phyloP scores from a whole-genome alignment of 1,284 basidiomycete genomes.

The Moesziomyces sp. region DNA sequence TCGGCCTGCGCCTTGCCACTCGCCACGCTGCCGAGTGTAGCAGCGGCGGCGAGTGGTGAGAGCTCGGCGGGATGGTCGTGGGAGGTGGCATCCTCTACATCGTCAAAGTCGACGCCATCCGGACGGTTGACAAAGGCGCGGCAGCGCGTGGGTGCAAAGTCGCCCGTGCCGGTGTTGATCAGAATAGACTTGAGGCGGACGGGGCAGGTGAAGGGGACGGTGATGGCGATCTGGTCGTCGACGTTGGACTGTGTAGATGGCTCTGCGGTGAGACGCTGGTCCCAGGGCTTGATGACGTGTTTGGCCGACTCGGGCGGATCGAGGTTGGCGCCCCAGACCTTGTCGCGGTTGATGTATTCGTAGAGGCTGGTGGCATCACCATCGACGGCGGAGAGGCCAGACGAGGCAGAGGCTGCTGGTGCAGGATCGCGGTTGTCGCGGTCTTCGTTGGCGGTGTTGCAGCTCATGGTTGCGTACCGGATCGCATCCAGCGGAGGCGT shows the following conservation, averaged over 20 bases:
- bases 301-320: slow-evolving; percentile 61
- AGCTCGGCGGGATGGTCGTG: slow-evolving; percentile 19
- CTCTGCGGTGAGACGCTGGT: slow-evolving; percentile 47
- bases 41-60: slow-evolving; percentile 19
- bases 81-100: slow-evolving; percentile 42
- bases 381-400: slow-evolving; percentile 33
- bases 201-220: slow-evolving; percentile 61
- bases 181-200: slow-evolving; percentile 63
- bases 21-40: slow-evolving; percentile 46
- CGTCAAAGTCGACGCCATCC: slow-evolving; percentile 64
- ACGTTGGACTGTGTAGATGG: slow-evolving; percentile 61
- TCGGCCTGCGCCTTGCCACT: slow-evolving; percentile 64
- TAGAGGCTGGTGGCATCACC: slow-evolving; percentile 57
- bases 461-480: slow-evolving; percentile 31
- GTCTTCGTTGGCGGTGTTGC: slow-evolving; percentile 33
- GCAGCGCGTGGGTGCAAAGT: slow-evolving; percentile 60
- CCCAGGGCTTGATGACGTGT: slow-evolving; percentile 64
- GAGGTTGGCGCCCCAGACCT: slow-evolving; percentile 62
- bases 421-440: slow-evolving; percentile 30
- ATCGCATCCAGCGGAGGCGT: not conserved
- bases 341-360: slow-evolving; percentile 57
- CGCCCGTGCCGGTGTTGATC: slow-evolving; percentile 59
- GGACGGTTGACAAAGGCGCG: slow-evolving; percentile 63
- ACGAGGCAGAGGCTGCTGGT: slow-evolving; percentile 5
- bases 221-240: slow-evolving; percentile 66